Evolutionary conservation across 208 protist genomes (phyloP).

Genomic region (Leishmania aethiopica): DNA sequence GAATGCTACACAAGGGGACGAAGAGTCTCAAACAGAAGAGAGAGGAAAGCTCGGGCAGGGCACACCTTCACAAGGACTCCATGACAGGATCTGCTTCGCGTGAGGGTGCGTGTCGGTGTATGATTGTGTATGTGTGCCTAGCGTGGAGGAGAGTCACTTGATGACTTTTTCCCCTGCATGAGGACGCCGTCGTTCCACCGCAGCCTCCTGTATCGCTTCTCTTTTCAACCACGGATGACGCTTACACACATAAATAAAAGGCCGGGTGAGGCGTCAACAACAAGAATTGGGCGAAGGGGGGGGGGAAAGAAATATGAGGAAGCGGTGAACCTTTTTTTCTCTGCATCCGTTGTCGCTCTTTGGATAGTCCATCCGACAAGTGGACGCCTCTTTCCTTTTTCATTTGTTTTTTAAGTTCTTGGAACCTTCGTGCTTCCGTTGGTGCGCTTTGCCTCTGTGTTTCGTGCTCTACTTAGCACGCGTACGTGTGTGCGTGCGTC

Average conservation of each 20-base stretch:
- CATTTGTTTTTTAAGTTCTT: no score
- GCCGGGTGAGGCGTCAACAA: background rate
- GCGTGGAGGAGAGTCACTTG: background rate
- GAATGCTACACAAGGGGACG: background rate
- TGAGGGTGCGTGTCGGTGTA: background rate
- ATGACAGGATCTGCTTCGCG: background rate
- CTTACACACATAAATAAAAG: background rate
- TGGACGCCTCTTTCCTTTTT: no score
- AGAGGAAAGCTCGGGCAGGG: background rate
- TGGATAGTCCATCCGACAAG: background rate
- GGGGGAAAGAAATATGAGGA: background rate
- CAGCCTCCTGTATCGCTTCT: background rate
- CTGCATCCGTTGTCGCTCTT: background rate
- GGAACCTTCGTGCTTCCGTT: background rate
- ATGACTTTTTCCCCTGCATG: background rate
- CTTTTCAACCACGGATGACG: background rate
- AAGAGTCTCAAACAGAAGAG: background rate
- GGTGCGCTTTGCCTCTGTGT: background rate
- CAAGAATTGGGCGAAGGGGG: no score
- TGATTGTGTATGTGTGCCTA: conserved; percentile 7
- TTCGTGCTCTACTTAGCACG: background rate
- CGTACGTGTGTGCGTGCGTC: background rate
- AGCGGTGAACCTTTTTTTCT: background rate
- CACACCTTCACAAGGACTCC: background rate
- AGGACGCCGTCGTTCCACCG: background rate